phyloP scores from a whole-genome alignment of 169 alveolate species.

The Plasmodium falciparum region DNA sequence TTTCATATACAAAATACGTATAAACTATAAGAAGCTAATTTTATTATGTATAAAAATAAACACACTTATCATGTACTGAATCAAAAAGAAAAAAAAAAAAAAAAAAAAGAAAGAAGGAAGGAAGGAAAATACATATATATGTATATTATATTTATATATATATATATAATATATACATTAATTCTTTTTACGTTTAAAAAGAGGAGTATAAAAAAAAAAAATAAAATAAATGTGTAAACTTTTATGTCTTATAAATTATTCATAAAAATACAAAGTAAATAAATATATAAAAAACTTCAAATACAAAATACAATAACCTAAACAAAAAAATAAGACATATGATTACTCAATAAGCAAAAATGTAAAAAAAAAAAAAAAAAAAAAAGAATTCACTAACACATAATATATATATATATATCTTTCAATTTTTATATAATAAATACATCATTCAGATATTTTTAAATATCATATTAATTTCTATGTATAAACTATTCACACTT shows the following conservation, averaged over 20 bases:
- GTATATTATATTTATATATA: not conserved
- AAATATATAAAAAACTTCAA: constrained; percentile 17
- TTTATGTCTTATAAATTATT: constrained; percentile 41
- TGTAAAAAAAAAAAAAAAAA: constrained; percentile 8
- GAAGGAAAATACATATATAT: constrained; percentile 1
- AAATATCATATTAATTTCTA: not conserved
- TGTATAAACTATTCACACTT: not conserved
- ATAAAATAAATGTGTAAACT: constrained; percentile 33
- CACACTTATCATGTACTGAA: constrained; percentile 2
- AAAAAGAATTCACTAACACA: not conserved
- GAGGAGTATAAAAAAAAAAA: constrained; percentile 21
- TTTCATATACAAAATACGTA: too few relatives aligned
- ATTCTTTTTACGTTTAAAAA: not conserved
- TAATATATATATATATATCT: constrained; percentile 6
- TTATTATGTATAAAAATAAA: too few relatives aligned
- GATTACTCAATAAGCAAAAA: constrained; percentile 19
- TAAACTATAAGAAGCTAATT: too few relatives aligned
- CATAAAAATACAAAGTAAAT: constrained; percentile 17
- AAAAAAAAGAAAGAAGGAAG: not conserved
- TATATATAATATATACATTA: not conserved
- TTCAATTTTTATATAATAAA: not conserved
- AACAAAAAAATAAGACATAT: constrained; percentile 69
- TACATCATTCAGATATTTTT: not conserved
- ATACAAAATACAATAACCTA: constrained; percentile 27
- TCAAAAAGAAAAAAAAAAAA: constrained; percentile 16